Evolutionary conservation across 805 yeast genomes (phyloP).

Genomic region (Kazachstania martiniae): DNA sequence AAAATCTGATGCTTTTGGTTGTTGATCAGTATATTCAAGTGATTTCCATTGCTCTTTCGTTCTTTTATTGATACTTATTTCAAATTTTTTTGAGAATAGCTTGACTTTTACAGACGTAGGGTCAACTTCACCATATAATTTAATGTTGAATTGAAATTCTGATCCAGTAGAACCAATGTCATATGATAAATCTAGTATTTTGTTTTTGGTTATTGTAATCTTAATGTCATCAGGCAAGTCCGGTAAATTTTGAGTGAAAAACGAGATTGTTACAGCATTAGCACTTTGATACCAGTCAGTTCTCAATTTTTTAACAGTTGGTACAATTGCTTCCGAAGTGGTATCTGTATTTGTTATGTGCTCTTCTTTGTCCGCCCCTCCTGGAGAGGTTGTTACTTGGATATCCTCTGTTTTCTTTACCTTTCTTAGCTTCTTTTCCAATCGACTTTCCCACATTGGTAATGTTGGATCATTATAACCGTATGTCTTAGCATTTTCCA

Average conservation of each 20-base stretch:
- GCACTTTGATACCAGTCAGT: constrained; percentile 69
- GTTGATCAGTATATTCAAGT: constrained; percentile 22
- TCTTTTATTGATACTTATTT: constrained; percentile 46
- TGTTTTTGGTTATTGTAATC: constrained; percentile 31
- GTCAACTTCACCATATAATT: constrained; percentile 41
- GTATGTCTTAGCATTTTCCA: constrained; percentile 33
- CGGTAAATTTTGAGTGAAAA: constrained; percentile 61
- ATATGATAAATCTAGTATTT: constrained; percentile 22
- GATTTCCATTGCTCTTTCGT: constrained; percentile 41
- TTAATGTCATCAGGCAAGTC: constrained; percentile 28
- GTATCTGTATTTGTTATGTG: not conserved
- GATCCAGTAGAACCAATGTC: constrained; percentile 28
- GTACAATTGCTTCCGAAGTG: not conserved
- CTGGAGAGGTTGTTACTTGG: not conserved
- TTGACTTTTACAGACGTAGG: constrained; percentile 29
- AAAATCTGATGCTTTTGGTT: not conserved
- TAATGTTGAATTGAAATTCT: constrained; percentile 48
- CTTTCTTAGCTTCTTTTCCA: constrained; percentile 13
- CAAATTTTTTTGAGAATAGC: constrained; percentile 66
- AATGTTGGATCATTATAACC: constrained; percentile 38
- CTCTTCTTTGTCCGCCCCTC: not conserved
- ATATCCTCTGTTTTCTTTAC: constrained; percentile 2
- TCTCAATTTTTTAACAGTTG: constrained; percentile 24
- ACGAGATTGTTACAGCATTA: constrained; percentile 46
- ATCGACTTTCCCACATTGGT: constrained; percentile 33